phyloP scores from a whole-genome alignment of 2,329 filamentous ascomycete species.

The Pseudocercospora pini-densiflorae region DNA sequence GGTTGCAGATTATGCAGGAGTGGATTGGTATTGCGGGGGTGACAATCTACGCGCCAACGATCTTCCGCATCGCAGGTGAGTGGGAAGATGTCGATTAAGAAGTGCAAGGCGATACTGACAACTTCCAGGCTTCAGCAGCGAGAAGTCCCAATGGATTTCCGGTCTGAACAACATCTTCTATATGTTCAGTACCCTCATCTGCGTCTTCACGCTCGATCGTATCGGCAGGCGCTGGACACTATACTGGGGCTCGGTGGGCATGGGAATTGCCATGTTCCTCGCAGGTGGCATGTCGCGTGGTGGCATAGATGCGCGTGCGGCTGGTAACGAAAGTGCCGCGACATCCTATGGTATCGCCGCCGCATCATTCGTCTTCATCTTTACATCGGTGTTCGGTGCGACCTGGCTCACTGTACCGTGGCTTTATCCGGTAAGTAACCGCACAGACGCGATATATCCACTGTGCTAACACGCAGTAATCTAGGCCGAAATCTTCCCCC shows the following conservation, averaged over 20 bases:
- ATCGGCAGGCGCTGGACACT: constrained; percentile 41
- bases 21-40: constrained; percentile 38
- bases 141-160: constrained; percentile 48
- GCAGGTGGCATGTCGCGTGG: constrained; percentile 40
- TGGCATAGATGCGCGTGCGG: constrained; percentile 33
- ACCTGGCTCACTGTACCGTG: constrained; percentile 62
- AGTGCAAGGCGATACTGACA: background rate
- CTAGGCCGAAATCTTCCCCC: constrained; percentile 74
- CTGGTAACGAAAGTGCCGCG: constrained; percentile 29
- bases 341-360: constrained; percentile 54
- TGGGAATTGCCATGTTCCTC: constrained; percentile 41
- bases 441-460: background rate
- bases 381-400: constrained; percentile 67
- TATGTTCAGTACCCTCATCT: constrained; percentile 41
- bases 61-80: constrained; percentile 38
- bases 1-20: constrained; percentile 48
- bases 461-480: background rate
- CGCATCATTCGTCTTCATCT: constrained; percentile 72
- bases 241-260: constrained; percentile 42
- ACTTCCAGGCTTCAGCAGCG: constrained; percentile 31
- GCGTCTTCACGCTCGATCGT: constrained; percentile 43
- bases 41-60: constrained; percentile 43
- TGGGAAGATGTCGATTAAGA: background rate
- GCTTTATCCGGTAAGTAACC: constrained; percentile 44
- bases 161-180: constrained; percentile 47